These are phyloP conservation scores for Fraxinus americana DNA, from an alignment of 257 asterid species.

Conservation along the genomic window DNA sequence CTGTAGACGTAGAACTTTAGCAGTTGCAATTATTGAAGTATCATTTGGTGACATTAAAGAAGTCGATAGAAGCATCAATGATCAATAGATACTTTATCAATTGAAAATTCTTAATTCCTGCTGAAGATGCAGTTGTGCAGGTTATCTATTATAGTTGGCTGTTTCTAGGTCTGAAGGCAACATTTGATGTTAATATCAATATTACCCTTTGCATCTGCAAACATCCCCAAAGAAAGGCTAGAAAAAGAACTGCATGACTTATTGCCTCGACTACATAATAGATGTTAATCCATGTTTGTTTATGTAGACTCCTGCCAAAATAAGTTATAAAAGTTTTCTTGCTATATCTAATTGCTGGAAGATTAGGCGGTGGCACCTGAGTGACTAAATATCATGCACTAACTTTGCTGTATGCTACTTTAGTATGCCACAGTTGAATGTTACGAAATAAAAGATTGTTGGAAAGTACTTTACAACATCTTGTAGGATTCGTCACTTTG, in stretches of 20 bases:
- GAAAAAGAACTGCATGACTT: conserved; percentile 1
- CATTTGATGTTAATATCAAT: conserved; percentile 3
- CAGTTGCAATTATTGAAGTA: neutral
- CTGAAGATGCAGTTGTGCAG: neutral
- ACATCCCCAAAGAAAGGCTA: conserved; percentile 5
- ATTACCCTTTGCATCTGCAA: neutral
- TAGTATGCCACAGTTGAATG: neutral
- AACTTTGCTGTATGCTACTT: neutral
- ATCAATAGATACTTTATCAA: neutral
- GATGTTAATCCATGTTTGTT: neutral
- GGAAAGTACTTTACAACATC: neutral
- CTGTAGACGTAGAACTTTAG: neutral
- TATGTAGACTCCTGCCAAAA: neutral
- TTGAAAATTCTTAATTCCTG: neutral
- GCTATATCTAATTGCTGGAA: neutral
- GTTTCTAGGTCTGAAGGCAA: neutral
- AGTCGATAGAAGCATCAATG: neutral
- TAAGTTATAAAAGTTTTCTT: conserved; percentile 12
- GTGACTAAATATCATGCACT: neutral
- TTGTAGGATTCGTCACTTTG: neutral
- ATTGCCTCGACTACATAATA: conserved; percentile 9
- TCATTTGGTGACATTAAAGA: neutral
- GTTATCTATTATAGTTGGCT: neutral
- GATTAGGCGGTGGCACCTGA: neutral
- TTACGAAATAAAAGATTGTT: neutral